Conservation (phyloP, 805 yeast genomes). For the Teunomyces cretensis region DNA sequence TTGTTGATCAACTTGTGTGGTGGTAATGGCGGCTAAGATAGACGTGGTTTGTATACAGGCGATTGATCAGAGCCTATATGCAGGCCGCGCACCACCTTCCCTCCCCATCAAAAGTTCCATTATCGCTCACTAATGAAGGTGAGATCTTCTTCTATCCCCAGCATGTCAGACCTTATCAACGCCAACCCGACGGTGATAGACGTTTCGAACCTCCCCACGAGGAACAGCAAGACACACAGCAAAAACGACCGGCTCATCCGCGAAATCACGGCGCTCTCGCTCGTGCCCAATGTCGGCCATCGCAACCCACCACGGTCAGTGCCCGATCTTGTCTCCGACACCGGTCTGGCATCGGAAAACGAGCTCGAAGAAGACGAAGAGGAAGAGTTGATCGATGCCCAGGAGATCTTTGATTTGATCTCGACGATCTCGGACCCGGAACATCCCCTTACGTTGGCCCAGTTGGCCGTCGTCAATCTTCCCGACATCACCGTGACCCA, state of each 20-base stretch:
- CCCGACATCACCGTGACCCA: constrained; percentile 74
- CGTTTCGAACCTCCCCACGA: constrained; percentile 70
- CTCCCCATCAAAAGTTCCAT: no score
- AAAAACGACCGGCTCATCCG: constrained; percentile 20
- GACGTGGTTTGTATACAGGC: neutral
- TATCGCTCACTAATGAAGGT: no score
- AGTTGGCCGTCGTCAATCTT: constrained; percentile 87
- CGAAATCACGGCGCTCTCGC: constrained; percentile 35
- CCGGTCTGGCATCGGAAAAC: constrained; percentile 15
- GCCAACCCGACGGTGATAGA: constrained; percentile 89
- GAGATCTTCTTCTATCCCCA: constrained; percentile 1
- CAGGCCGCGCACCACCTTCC: no score
- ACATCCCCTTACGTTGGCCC: constrained; percentile 93
- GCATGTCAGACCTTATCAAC: constrained; percentile 80
- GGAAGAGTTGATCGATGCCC: constrained; percentile 74
- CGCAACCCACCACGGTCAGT: constrained; percentile 11
- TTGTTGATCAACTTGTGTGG: neutral
- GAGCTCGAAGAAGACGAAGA: constrained; percentile 33
- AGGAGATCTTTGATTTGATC: constrained; percentile 84
- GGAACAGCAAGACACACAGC: constrained; percentile 31
- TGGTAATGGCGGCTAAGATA: neutral
- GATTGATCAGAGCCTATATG: no score
- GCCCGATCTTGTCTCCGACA: constrained; percentile 28
- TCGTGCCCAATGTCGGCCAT: constrained; percentile 9
- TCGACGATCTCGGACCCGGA: constrained; percentile 94